Percentiles rank a stretch among this genome's conserved stretches.
phyloP scores from a whole-genome alignment of 495 filamentous ascomycete genomes.

The Baudoinia panamericana region DNA sequence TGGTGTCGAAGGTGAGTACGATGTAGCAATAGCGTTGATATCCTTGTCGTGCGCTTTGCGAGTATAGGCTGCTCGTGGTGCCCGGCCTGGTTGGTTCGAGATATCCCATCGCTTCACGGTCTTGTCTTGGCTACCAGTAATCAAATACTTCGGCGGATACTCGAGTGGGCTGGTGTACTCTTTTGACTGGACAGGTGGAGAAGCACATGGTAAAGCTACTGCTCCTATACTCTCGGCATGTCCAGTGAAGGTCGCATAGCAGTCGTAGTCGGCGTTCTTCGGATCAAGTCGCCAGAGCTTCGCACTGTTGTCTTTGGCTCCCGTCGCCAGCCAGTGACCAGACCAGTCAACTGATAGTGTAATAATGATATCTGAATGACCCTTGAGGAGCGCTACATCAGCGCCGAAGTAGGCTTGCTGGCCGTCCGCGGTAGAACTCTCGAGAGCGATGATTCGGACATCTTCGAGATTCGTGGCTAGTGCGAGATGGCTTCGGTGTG shows the following conservation, averaged over 20 bases:
- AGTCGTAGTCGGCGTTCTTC: constrained; percentile 56
- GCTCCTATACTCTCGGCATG: constrained; percentile 95
- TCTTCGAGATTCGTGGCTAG: constrained; percentile 92
- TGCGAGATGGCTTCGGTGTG: constrained; percentile 66
- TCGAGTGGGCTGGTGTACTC: constrained; percentile 54
- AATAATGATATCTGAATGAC: constrained; percentile 91
- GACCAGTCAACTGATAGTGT: constrained; percentile 92
- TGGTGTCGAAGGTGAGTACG: constrained; percentile 39
- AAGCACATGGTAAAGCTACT: constrained; percentile 59
- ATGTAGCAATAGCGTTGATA: constrained; percentile 86
- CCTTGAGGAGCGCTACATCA: constrained; percentile 70
- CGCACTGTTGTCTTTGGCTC: constrained; percentile 91
- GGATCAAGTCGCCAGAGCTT: constrained; percentile 84
- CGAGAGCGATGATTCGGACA: constrained; percentile 66
- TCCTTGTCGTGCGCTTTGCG: constrained; percentile 96
- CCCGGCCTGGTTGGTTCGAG: constrained; percentile 31
- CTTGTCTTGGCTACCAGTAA: constrained; percentile 88
- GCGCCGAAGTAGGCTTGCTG: constrained; percentile 56
- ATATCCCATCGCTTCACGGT: constrained; percentile 88
- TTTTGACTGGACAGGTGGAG: constrained; percentile 50
- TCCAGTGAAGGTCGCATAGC: constrained; percentile 69
- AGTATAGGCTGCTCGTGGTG: constrained; percentile 47
- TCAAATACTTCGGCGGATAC: constrained; percentile 66
- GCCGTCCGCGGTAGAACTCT: constrained; percentile 12
- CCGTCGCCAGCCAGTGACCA: constrained; percentile 89